Evolutionary conservation across 176 grass and related monocot species (phyloP), one percentile per base, ranked within the genome.

Genomic region (Hordeum marinum): DNA sequence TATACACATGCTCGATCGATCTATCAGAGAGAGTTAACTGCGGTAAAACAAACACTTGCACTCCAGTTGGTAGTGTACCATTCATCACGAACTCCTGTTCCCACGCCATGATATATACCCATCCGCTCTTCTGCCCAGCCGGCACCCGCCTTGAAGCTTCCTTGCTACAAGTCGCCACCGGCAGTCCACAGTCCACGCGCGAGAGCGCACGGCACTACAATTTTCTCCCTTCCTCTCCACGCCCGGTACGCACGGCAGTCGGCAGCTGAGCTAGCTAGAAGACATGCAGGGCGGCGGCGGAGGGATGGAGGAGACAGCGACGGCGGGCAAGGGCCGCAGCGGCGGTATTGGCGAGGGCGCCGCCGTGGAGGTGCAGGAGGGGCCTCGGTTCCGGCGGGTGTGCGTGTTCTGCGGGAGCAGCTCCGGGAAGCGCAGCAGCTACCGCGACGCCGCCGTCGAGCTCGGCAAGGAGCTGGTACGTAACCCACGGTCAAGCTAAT

Each of bases 391-490:
- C 84, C 87, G 84, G 86, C 88, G 97, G 66, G 94, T 99, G 70
- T 99, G 97, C 78, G 97, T 99, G 46, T 99, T 99, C 89, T 99
- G 97, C 45, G 97, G 97, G 7, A 99, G 97, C 88, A 99, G 97
- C 92, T 92, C 86, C 55, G 97, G 97, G 76, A 99, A 99, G 86
- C 87, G 97, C 31, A 82, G 93, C 85, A 96, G 86, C 84, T 99
- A 99, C 88, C 91, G 92, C 27, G 92, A 94, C 37, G 96, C 96
- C 26, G 96, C 96, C 72, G 85, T 96, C 21, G 90, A 99, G 81
- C 96, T 99, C 64, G 96, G 91, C 80, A 87, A 70, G 71, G 96
- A 96, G 79, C 88, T 99, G 84, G 96, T 95, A 55, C 54, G 54
- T 57, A 8, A 1, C 20, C 54, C 6, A 46, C 52, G 17, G 7